These are phyloP conservation scores for Pichia thaimueangensis DNA, from an alignment of 805 yeast genomes.

Conservation along the genomic window DNA sequence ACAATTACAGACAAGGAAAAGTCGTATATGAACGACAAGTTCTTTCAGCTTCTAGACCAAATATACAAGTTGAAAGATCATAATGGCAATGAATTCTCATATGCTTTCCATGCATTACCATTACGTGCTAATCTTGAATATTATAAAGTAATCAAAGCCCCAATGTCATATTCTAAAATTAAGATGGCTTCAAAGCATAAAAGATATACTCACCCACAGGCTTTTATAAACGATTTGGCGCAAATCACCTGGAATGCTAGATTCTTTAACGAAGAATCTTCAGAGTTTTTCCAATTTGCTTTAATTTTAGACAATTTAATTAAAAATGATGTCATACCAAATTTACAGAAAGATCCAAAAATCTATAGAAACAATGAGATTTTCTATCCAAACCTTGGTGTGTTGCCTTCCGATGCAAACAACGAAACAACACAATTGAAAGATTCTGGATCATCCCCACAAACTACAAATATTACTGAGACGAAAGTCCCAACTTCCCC, in stretches of 20 bases:
- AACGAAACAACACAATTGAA: not conserved
- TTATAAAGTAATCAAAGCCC: constrained; percentile 68
- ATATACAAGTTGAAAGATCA: constrained; percentile 23
- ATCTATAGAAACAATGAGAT: constrained; percentile 33
- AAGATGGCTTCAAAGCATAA: constrained; percentile 49
- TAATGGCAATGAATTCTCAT: constrained; percentile 26
- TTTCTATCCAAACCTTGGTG: constrained; percentile 61
- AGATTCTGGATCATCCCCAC: not conserved
- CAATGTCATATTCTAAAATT: constrained; percentile 75
- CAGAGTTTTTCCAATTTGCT: constrained; percentile 65
- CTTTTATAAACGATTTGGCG: constrained; percentile 69
- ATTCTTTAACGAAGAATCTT: constrained; percentile 66
- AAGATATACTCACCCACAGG: constrained; percentile 54
- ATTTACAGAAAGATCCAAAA: constrained; percentile 35
- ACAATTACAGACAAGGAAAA: constrained; percentile 15
- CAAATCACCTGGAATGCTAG: constrained; percentile 90
- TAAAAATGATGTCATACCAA: constrained; percentile 41
- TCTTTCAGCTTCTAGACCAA: constrained; percentile 17
- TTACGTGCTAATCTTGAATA: constrained; percentile 67
- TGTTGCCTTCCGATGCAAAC: constrained; percentile 43
- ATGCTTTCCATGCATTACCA: constrained; percentile 66
- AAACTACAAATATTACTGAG: not conserved
- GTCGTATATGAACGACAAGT: constrained; percentile 15
- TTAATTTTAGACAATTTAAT: constrained; percentile 48
- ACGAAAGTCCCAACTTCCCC: not conserved